Percentiles rank a stretch among this genome's conserved stretches.
phyloP scores from a whole-genome alignment of 2,329 filamentous ascomycete species.

The Penicillium verrucosum region DNA sequence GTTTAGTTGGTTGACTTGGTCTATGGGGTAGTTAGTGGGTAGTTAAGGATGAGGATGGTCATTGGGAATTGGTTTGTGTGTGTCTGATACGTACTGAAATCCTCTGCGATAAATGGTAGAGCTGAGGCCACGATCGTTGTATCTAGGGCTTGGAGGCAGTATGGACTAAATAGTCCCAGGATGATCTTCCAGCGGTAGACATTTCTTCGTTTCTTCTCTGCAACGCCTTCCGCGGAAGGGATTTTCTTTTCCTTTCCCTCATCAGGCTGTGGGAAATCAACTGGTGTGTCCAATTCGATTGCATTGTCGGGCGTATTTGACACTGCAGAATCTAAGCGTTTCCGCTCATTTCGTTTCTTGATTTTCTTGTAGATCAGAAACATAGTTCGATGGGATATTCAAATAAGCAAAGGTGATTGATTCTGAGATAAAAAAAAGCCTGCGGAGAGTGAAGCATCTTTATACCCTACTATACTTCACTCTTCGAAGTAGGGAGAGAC shows the following conservation, averaged over 20 bases:
- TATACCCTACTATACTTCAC: neutral
- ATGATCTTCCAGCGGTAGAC: slow-evolving; percentile 59
- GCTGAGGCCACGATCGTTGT: slow-evolving; percentile 62
- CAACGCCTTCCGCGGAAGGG: neutral
- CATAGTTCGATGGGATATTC: neutral
- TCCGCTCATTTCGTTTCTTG: neutral
- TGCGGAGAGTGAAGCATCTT: neutral
- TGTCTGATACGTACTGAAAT: slow-evolving; percentile 45
- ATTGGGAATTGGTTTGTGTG: no score
- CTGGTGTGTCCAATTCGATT: neutral
- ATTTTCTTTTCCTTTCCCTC: neutral
- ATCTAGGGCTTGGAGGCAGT: slow-evolving; percentile 61
- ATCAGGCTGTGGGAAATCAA: neutral
- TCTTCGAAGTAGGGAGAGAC: neutral
- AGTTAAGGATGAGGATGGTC: no score
- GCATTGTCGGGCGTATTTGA: neutral
- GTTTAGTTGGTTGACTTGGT: slow-evolving; percentile 58
- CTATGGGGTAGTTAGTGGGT: slow-evolving; percentile 26
- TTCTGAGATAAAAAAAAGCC: neutral
- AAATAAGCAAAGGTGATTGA: neutral
- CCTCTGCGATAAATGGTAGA: slow-evolving; percentile 60
- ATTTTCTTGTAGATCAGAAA: neutral
- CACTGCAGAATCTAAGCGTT: neutral
- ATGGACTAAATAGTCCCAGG: slow-evolving; percentile 58
- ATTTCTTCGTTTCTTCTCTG: slow-evolving; percentile 10